Base-by-base conservation (phyloP, 148 eudicot species). In the Rhododendron mucronatum region DNA sequence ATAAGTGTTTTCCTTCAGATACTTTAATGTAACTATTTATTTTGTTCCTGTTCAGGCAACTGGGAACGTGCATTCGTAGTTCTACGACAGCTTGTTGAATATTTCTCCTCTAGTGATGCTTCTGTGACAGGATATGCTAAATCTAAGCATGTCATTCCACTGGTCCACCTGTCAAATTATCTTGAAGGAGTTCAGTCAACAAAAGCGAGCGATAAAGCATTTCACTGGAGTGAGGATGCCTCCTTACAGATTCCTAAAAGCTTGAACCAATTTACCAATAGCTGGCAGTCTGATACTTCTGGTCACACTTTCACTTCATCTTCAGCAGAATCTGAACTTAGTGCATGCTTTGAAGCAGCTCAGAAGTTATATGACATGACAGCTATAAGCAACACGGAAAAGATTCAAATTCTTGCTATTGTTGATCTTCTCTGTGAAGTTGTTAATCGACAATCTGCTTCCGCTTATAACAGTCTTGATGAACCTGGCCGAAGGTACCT, bases 401-500 rank as follows among this genome's bases (percentile, higher is more conserved):
- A 92, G 91, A 86, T 90, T 89, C 92, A 95, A 87, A 88, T 92
- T 86, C 88, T 91, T 89, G 92, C 96, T 39, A 85, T 94, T 71
- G 83, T 92, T 80, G 94, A 95, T 87, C 98, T 97, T 89, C 93
- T 97, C 39, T 81, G 88, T 86, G 99, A 95, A 91, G 89, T 97
- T 78, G 92, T 89, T 86, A 89, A 89, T 86, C 91, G 91, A 50
- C 90, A 91, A 48, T 82, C 91, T 73, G 82, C 92, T 83, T 95
- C 99, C 85, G 94, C 92, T 83, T 97, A 93, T 89, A 90, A 84
- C 84, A 93, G 96, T 88, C 98, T 97, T 84, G 99, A 97, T 91
- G 96, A 91, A 90, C 88, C 96, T 87, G 99, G 99, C 89, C 91
- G 92, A 92, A 97, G 99, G 99, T 97, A 95, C 45, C 37, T 85